Evolutionary conservation across 495 filamentous ascomycete species (phyloP).

Genomic region (Aspergillus funiculosus): DNA sequence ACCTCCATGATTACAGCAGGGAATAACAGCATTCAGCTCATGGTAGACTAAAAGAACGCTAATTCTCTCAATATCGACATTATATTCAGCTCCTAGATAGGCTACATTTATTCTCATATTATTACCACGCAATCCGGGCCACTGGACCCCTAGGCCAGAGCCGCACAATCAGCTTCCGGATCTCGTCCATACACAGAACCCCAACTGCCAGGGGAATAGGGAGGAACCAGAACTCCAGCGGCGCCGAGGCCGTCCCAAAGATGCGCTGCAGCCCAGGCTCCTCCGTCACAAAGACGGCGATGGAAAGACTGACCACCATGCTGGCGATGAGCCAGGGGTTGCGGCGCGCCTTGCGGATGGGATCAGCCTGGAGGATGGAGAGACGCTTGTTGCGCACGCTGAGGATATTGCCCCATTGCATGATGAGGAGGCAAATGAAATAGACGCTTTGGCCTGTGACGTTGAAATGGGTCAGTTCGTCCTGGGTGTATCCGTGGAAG

Average conservation of each 20-base stretch:
- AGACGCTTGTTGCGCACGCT: conserved; percentile 58
- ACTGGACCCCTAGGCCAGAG: conserved; percentile 20
- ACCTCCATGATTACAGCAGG: too few species aligned
- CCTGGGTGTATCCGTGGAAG: conserved; percentile 38
- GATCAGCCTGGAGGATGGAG: conserved; percentile 60
- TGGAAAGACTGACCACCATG: too few species aligned
- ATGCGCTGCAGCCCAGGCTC: conserved; percentile 51
- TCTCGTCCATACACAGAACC: conserved; percentile 40
- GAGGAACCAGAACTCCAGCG: conserved; percentile 61
- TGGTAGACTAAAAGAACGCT: too few species aligned
- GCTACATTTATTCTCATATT: too few species aligned
- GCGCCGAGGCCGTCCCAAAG: conserved; percentile 50
- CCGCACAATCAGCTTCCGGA: conserved; percentile 17
- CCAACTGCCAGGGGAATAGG: conserved; percentile 58
- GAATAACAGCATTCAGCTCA: too few species aligned
- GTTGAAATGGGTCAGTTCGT: conserved; percentile 45
- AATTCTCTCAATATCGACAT: too few species aligned
- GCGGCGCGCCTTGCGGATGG: conserved; percentile 42
- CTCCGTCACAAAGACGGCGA: not conserved
- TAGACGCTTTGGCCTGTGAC: conserved; percentile 29
- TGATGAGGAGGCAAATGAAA: conserved; percentile 31
- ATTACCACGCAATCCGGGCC: conserved; percentile 23
- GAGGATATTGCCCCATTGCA: conserved; percentile 66
- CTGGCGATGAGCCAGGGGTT: too few species aligned
- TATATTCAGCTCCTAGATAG: too few species aligned